Evolutionary conservation across 345 rosid genomes (phyloP), one percentile per base, ranked within the genome.

Genomic region (Lenwebbia sp.): DNA sequence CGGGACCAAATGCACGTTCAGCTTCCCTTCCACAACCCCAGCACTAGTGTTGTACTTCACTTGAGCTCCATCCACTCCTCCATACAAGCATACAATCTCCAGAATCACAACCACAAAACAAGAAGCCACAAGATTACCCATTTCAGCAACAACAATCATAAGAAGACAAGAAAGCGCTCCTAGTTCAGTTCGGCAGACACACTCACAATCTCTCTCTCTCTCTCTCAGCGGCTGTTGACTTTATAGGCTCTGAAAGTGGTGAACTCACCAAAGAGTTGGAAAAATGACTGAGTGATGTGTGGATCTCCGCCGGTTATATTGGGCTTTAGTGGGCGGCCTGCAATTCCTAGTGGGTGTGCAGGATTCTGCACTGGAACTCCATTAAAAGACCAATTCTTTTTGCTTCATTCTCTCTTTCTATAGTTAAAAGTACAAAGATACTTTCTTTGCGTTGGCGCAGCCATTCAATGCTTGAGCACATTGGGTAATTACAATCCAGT

Each of bases 1-100:
- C 13, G 98, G 90, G 70, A 96, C 98, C 90, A 96, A 90, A 90
- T 96, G 99, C 85, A 96, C 97, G 85, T 95, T 94, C 51, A 94
- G 86, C 87, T 95, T 96, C 17, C 94, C 98, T 0, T 91, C 90
- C 44, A 95, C 95, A 40, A 91, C 89, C 70, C 91, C 89, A 86
- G 91, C 92, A 25, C 91, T 92, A 19, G 98, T 93, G 37, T 87
- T 89, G 90, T 95, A 96, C 89, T 91, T 92, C 83, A 92, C 84
- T 87, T 91, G 88, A 12, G 82, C 89, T 3, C 96, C 93, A 81
- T 52, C 62, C 47, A 87, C 94, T 83, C 88, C 83, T 65, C 85
- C 87, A 82, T 28, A 54, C 76, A 85, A 51, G 65, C 86, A 82
- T 55, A 84, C 57, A 74, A 83, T 81, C 87, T 6, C 87, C 85